Evolutionary conservation across 768 basidiomycete genomes (phyloP).

Genomic region (Pholiota conissans): DNA sequence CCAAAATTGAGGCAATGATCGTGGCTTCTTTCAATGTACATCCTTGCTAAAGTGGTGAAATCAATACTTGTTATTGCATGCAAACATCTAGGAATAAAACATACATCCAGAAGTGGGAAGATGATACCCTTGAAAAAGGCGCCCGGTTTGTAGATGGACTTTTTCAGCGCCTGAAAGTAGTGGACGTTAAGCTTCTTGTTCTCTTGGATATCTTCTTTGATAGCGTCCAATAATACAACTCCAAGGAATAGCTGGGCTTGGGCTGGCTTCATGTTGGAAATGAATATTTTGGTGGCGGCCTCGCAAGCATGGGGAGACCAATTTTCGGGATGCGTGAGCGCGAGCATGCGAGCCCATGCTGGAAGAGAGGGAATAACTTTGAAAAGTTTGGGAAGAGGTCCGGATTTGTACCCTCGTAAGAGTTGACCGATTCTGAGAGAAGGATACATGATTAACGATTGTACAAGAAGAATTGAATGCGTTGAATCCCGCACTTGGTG

Average conservation of each 20-base stretch:
- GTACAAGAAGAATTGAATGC: background rate
- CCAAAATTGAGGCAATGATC: constrained; percentile 88
- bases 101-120: constrained; percentile 91
- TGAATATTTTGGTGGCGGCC: constrained; percentile 92
- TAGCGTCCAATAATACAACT: constrained; percentile 87
- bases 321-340: constrained; percentile 86
- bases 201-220: constrained; percentile 83
- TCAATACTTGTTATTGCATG: no score
- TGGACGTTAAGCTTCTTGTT: constrained; percentile 92
- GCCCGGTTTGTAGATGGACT: constrained; percentile 92
- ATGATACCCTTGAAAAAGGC: constrained; percentile 99
- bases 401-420: constrained; percentile 88
- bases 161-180: constrained; percentile 90
- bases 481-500: constrained; percentile 64
- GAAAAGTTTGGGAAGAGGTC: constrained; percentile 94
- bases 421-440: constrained; percentile 79
- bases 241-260: constrained; percentile 92
- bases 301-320: constrained; percentile 97
- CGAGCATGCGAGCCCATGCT: constrained; percentile 94
- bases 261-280: constrained; percentile 94
- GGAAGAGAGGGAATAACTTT: constrained; percentile 96
- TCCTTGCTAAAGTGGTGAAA: constrained; percentile 46
- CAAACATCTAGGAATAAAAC: constrained; percentile 21
- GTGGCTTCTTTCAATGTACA: constrained; percentile 94
- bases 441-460: background rate